A percentile compares a stretch with the other conserved stretches of the same genome.
Conservation (phyloP, 495 filamentous ascomycete species). For the Xylaria scruposa region DNA sequence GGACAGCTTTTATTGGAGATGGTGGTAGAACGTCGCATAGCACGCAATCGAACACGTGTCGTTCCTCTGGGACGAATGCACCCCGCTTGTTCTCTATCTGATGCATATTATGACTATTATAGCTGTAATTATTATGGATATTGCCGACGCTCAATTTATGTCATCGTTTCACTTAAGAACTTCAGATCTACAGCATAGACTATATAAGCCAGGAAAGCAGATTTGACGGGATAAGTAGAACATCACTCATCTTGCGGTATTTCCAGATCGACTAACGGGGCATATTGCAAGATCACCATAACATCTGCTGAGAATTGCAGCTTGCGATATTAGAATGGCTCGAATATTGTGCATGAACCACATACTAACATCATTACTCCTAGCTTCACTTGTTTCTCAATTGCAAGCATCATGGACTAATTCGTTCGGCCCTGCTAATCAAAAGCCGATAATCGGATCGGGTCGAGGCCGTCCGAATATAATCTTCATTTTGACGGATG, state of each 20-base stretch:
- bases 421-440: not conserved
- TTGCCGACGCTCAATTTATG: not conserved
- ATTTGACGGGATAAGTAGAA: not conserved
- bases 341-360: not conserved
- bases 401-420: constrained; percentile 4
- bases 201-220: not conserved
- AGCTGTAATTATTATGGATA: not conserved
- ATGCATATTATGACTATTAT: not conserved
- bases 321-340: not conserved
- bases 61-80: not conserved
- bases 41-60: constrained; percentile 21
- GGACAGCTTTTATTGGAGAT: not conserved
- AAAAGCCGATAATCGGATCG: not conserved
- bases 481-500: constrained; percentile 70
- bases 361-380: not conserved
- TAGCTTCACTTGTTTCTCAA: not conserved
- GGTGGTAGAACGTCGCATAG: not conserved
- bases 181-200: not conserved
- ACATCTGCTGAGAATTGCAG: not conserved
- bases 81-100: constrained; percentile 8
- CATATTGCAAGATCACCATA: not conserved
- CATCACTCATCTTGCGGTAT: not conserved
- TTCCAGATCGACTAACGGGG: not conserved
- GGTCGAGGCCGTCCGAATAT: constrained; percentile 55
- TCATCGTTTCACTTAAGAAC: not conserved